These are phyloP conservation scores for Serpula lacrymans DNA, from an alignment of 768 basidiomycete species.

Conservation along the genomic window DNA sequence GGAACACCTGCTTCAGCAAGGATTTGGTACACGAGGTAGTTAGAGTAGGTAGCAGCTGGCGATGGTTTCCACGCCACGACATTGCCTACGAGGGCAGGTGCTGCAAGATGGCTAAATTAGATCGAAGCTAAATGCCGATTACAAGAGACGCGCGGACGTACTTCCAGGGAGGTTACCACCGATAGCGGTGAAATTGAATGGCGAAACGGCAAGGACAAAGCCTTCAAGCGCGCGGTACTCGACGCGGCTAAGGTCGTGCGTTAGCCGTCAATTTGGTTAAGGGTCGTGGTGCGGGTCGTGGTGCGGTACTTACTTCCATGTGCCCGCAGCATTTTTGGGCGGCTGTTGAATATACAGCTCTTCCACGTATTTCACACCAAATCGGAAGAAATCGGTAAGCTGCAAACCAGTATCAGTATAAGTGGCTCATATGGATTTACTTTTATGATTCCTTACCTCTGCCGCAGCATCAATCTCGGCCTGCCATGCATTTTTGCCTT, in stretches of 20 bases:
- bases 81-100: constrained; percentile 92
- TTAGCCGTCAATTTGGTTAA: constrained; percentile 7
- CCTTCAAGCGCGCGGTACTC: constrained; percentile 99
- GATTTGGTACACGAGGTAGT: constrained; percentile 89
- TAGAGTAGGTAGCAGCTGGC: constrained; percentile 91
- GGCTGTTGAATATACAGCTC: constrained; percentile 93
- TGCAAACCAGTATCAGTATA: constrained; percentile 19
- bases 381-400: constrained; percentile 93
- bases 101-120: constrained; percentile 31
- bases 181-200: constrained; percentile 98
- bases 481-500: constrained; percentile 99
- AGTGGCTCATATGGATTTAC: neutral
- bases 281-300: too few relatives aligned
- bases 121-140: constrained; percentile 2
- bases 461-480: constrained; percentile 99
- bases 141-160: constrained; percentile 17
- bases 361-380: constrained; percentile 95
- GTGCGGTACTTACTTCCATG: constrained; percentile 81
- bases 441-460: constrained; percentile 55
- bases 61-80: constrained; percentile 97
- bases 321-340: constrained; percentile 74
- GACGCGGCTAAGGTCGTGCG: constrained; percentile 57
- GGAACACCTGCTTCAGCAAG: constrained; percentile 93
- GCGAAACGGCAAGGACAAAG: constrained; percentile 95
- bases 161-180: constrained; percentile 89